Base-by-base conservation (phyloP, 179 eudicot species). In the Vitellaria paradoxa region DNA sequence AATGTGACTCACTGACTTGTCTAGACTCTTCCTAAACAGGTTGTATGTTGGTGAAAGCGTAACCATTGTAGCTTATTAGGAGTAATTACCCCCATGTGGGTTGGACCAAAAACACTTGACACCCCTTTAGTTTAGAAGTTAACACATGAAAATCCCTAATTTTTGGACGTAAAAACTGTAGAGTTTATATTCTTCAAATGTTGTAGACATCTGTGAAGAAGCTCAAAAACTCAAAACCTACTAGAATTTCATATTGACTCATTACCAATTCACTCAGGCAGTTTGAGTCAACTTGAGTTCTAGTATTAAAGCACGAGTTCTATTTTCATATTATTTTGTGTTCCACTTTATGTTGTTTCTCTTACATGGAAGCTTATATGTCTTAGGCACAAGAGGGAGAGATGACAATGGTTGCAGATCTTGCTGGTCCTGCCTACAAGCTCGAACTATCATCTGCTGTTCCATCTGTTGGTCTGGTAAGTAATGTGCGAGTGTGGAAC, bases 391-490 rank as follows among this genome's bases (percentile, higher is more conserved):
- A 83, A 77, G 90, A 90, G 78, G 99, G 99, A 81, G 91, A 90
- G 85, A 82, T 95, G 77, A 65, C 93, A 62, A 65, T 95, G 89
- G 86, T 81, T 75, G 91, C 97, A 66, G 91, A 91, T 87, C 92
- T 95, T 85, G 89, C 92, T 76, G 89, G 89, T 80, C 90, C 97
- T 26, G 90, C 89, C 75, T 93, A 87, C 84, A 87, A 88, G 81
- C 56, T 93, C 80, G 89, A 91, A 82, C 73, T 93, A 77, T 80
- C 92, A 47, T 88, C 99, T 78, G 79, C 86, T 77, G 84, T 90
- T 86, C 99, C 97, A 59, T 82, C 91, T 66, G 79, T 88, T 84
- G 97, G 97, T 83, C 72, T 90, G 93, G 99, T 95, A 82, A 91
- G 97, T 56, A 68, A 20, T 59, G 65, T 70, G 21, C 56, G 30